Evolutionary conservation across 352 stramenopile species (phyloP), one percentile per base, ranked within the genome.

Genomic region (Chrysophaeum taylorii): DNA sequence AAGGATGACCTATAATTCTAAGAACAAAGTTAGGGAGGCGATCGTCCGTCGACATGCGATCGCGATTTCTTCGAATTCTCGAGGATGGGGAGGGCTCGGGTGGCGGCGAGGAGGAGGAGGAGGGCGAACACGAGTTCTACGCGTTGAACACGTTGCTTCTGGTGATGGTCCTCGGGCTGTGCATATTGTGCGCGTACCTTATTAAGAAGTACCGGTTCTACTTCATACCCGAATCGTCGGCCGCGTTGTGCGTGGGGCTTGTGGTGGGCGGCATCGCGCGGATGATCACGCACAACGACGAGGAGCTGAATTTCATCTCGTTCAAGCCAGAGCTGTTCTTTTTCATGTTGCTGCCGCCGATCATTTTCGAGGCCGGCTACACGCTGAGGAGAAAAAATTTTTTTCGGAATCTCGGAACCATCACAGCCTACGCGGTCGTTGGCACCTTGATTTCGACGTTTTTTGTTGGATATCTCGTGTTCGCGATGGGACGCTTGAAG

Each of bases 361-460:
- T 98, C 69, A 98, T 98, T 70, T 98, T 98, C 73, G 92, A 98
- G 80, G 68, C 57, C 57, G 39, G 48, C 21, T 64, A 71, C 60
- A 74, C 42, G 53, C 29, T 71, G 1, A 29, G 57, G 25, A 64
- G 87, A 76, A 92, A 94, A 83, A 82, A 88, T 52, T 97, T 97
- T 74, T 97, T 98, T 81, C 81, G 91, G 70, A 98, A 98, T 73
- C 92, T 98, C 78, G 90, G 89, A 43, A 93, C 92, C 1, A 98
- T 98, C 74, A 75, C 91, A 61, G 74, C 96, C 29, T 97, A 92
- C 77, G 92, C 93, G 0, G 92, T 98, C 68, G 73, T 96, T 45
- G 93, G 93, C 5, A 98, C 92, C 15, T 87, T 98, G 64, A 85
- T 97, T 15, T 96, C 88, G 35, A 97, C 92, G 16, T 97, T 98